These are phyloP conservation scores for Tuctoria greenei DNA, from an alignment of 176 grass and related monocot species.

Conservation along the genomic window DNA sequence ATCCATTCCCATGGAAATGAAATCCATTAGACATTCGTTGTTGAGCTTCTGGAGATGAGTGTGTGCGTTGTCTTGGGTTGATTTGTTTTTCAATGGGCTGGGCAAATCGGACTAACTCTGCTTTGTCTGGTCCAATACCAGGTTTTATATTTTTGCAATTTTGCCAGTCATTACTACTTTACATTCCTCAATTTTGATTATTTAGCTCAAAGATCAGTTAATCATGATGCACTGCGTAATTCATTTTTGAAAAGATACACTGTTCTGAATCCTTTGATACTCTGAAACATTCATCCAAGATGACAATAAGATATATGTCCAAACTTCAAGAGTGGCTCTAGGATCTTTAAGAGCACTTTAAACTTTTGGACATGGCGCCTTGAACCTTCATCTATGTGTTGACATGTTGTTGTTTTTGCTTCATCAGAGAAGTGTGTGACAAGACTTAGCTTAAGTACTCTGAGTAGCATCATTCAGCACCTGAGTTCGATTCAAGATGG, in stretches of 20 bases:
- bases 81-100: too few relatives aligned
- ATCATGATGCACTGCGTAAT: too few relatives aligned
- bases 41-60: neutral
- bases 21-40: too few relatives aligned
- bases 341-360: neutral
- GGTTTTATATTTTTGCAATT: neutral
- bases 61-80: neutral
- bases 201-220: neutral
- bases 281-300: neutral
- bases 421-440: too few relatives aligned
- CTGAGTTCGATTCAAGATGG: too few relatives aligned
- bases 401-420: too few relatives aligned
- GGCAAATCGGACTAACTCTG: neutral
- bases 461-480: too few relatives aligned
- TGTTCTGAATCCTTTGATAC: neutral
- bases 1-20: too few relatives aligned
- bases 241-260: neutral
- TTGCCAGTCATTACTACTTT: neutral
- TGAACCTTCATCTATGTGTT: too few relatives aligned
- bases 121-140: neutral
- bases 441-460: too few relatives aligned
- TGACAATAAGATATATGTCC: neutral
- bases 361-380: neutral
- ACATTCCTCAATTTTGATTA: neutral
- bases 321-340: neutral